These are phyloP conservation scores for Asparagopsis taxiformis DNA, from an alignment of 31 red algal genomes.

Conservation along the genomic window DNA sequence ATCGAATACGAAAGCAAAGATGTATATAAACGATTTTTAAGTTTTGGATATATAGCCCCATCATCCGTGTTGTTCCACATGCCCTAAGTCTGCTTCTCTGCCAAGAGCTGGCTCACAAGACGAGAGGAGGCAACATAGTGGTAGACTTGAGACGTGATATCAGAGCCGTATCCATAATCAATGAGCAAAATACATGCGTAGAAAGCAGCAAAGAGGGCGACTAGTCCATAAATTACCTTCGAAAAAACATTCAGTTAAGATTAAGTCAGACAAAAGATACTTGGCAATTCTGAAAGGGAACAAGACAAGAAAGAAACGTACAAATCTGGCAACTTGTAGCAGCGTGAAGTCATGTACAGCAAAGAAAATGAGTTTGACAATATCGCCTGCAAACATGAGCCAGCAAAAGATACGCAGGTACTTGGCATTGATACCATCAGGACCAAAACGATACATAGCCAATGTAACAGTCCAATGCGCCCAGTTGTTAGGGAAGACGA, in stretches of 20 bases:
- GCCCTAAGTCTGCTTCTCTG: no score
- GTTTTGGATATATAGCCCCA: no score
- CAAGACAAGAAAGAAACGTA: slow-evolving; percentile 20
- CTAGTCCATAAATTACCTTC: slow-evolving; percentile 70
- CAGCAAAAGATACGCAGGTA: slow-evolving; percentile 70
- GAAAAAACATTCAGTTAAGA: neutral
- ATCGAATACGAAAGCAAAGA: no score
- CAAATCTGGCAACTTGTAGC: slow-evolving; percentile 61
- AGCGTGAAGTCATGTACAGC: slow-evolving; percentile 86
- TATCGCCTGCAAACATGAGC: slow-evolving; percentile 79
- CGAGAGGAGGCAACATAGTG: slow-evolving; percentile 12
- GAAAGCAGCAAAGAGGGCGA: slow-evolving; percentile 53
- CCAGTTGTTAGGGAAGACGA: slow-evolving; percentile 89
- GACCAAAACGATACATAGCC: slow-evolving; percentile 60
- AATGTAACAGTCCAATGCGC: slow-evolving; percentile 69
- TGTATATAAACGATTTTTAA: no score
- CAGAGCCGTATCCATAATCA: slow-evolving; percentile 53
- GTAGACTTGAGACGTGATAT: neutral
- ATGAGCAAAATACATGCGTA: slow-evolving; percentile 55
- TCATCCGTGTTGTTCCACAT: no score
- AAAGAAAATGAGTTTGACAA: slow-evolving; percentile 88
- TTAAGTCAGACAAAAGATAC: neutral
- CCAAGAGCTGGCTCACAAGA: slow-evolving; percentile 3
- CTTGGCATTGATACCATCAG: slow-evolving; percentile 33
- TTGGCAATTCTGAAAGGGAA: neutral